These are phyloP conservation scores for Penicillium sp. DNA, from an alignment of 2,329 filamentous ascomycete species.

Conservation along the genomic window DNA sequence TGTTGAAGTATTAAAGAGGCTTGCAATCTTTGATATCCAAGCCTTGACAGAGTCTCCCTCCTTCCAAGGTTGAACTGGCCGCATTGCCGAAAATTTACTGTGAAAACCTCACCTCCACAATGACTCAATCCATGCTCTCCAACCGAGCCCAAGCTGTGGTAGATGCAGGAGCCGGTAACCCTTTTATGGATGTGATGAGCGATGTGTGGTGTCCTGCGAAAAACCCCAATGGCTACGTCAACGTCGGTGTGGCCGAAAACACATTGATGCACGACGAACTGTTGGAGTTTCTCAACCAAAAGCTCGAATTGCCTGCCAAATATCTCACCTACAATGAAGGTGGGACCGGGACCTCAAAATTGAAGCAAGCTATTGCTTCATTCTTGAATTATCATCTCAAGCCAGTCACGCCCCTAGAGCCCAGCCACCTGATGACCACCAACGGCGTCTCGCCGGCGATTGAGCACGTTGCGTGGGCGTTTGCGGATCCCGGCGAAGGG, in stretches of 20 bases:
- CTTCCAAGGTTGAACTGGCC: too few relatives aligned
- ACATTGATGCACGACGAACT: slow-evolving; percentile 53
- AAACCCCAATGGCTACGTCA: slow-evolving; percentile 48
- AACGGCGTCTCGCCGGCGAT: slow-evolving; percentile 39
- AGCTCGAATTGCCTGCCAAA: slow-evolving; percentile 34
- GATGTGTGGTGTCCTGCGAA: slow-evolving; percentile 47
- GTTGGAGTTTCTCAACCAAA: slow-evolving; percentile 44
- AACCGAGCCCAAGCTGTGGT: slow-evolving; percentile 17
- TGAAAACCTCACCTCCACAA: slow-evolving; percentile 1
- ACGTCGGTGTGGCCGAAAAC: slow-evolving; percentile 57
- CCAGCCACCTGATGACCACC: slow-evolving; percentile 34
- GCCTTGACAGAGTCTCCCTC: too few relatives aligned
- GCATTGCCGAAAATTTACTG: neutral
- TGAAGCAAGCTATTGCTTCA: slow-evolving; percentile 29
- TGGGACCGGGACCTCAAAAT: slow-evolving; percentile 28
- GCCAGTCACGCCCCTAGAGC: slow-evolving; percentile 27
- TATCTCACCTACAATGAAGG: slow-evolving; percentile 45
- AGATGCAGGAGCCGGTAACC: slow-evolving; percentile 11
- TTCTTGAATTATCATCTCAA: slow-evolving; percentile 38
- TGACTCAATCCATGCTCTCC: slow-evolving; percentile 9
- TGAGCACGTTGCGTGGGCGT: slow-evolving; percentile 37
- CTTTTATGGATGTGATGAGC: slow-evolving; percentile 49
- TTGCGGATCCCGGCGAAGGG: slow-evolving; percentile 37
- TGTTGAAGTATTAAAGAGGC: too few relatives aligned
- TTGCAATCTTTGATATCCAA: too few relatives aligned